These are phyloP conservation scores for Tillandsia leiboldiana DNA, from an alignment of 176 grass and related monocot genomes.

Conservation along the genomic window DNA sequence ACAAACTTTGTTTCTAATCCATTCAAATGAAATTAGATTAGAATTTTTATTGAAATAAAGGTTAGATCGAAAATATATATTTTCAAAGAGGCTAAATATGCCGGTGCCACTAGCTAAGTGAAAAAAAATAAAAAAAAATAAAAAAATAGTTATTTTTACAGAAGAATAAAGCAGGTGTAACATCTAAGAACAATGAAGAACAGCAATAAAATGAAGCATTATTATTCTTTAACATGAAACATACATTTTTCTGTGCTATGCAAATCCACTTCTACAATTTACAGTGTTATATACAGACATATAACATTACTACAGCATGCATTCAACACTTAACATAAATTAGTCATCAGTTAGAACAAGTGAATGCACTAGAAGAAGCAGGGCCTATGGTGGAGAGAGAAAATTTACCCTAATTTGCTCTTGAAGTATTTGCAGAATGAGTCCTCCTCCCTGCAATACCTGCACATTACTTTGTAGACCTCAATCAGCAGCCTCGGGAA, in stretches of 20 bases:
- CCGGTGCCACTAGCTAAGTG: too few species aligned
- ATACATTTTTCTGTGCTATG: background rate
- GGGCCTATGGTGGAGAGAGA: conserved; percentile 7
- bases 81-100: too few species aligned
- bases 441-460: conserved; percentile 66
- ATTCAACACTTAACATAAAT: background rate
- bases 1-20: too few species aligned
- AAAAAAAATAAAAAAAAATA: too few species aligned
- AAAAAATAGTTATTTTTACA: too few species aligned
- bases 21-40: too few species aligned
- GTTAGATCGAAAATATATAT: too few species aligned
- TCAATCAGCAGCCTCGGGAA: conserved; percentile 84
- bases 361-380: background rate
- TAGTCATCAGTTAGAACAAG: background rate
- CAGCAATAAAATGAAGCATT: background rate
- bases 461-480: conserved; percentile 62
- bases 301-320: background rate
- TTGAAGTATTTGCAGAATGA: conserved; percentile 72
- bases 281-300: background rate
- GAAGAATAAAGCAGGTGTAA: background rate
- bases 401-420: conserved; percentile 24
- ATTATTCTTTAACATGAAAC: background rate
- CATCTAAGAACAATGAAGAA: background rate
- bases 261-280: too few species aligned
- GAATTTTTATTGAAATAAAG: too few species aligned